Percentiles rank a stretch among this genome's conserved stretches.
phyloP scores from a whole-genome alignment of 306 rosid species.

The Trifolium fragiferum region DNA sequence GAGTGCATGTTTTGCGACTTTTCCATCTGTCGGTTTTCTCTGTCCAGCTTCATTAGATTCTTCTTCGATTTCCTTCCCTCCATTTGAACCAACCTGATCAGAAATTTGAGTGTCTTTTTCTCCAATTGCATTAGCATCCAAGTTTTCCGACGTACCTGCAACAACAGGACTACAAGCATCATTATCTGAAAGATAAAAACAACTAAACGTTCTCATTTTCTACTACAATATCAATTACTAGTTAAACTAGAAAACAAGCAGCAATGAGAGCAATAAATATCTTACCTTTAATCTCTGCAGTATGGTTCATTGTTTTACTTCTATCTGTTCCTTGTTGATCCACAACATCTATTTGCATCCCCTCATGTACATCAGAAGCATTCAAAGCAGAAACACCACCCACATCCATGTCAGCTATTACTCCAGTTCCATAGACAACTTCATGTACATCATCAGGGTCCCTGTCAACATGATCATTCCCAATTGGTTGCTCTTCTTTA shows the following conservation, averaged over 20 bases:
- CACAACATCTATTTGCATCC: constrained; percentile 37
- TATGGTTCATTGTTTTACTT: neutral
- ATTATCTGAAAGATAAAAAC: constrained; percentile 33
- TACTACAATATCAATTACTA: constrained; percentile 34
- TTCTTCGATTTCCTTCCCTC: constrained; percentile 56
- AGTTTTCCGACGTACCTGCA: constrained; percentile 33
- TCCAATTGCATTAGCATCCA: constrained; percentile 29
- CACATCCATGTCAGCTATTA: constrained; percentile 38
- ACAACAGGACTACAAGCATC: constrained; percentile 33
- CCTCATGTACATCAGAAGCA: constrained; percentile 12
- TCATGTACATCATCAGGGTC: constrained; percentile 27
- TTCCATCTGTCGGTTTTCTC: constrained; percentile 43
- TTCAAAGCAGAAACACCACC: constrained; percentile 32
- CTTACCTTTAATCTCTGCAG: constrained; percentile 45
- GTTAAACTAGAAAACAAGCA: constrained; percentile 27
- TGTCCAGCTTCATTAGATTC: constrained; percentile 48
- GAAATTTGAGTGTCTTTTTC: constrained; percentile 40
- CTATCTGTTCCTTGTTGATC: constrained; percentile 25
- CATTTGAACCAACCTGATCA: constrained; percentile 54
- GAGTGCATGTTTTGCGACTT: constrained; percentile 33
- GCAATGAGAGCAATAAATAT: constrained; percentile 1
- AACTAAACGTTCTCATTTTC: constrained; percentile 23
- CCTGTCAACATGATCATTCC: constrained; percentile 38
- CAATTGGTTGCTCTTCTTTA: constrained; percentile 43
- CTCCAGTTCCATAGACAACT: constrained; percentile 44